Base-by-base conservation (phyloP, 768 basidiomycete genomes). In the Naganishia onofrii region DNA sequence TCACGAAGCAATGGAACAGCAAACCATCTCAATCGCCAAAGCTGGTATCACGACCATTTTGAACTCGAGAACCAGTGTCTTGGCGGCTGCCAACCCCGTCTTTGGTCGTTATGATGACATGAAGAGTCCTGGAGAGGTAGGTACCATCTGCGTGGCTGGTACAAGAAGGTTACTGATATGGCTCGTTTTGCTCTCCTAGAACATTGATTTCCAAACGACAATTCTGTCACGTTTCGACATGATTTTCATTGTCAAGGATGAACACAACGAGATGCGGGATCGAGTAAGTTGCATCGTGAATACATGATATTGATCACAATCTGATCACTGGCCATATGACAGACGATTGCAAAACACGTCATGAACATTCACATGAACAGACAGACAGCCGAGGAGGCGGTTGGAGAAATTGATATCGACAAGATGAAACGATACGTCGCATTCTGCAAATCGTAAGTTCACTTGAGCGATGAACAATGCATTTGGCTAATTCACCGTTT, bases 1-100 rank as follows among this genome's bases (percentile, higher is more conserved):
- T 70, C 96, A 98, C 81, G 96, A 98, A 83, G 96, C 95, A 17
- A 99, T 99, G 96, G 96, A 99, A 77, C 96, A 99, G 78, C 95
- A 98, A 77, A 99, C 96, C 0, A 98, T 99, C 74, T 98, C 96
- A 1, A 97, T 99, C 73, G 95, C 95, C 21, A 98, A 99, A 80
- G 96, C 96, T 4, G 96, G 95, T 71, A 99, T 99, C 68, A 97
- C 96, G 0, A 99, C 95, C 1, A 92, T 97, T 7, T 83, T 99
- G 13, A 99, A 99, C 82, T 94, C 93, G 1, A 84, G 95, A 46
- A 97, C 96, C 0, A 93, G 91, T 71, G 95, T 98, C 3, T 86
- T 99, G 52, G 95, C 95, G 0, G 95, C 95, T 1, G 95, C 95
- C 2, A 99, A 99, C 82, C 95, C 95, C 0, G 93, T 99, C 12